Base-by-base conservation (phyloP, 176 grass and related monocot genomes). In the Zoysia pacifica region DNA sequence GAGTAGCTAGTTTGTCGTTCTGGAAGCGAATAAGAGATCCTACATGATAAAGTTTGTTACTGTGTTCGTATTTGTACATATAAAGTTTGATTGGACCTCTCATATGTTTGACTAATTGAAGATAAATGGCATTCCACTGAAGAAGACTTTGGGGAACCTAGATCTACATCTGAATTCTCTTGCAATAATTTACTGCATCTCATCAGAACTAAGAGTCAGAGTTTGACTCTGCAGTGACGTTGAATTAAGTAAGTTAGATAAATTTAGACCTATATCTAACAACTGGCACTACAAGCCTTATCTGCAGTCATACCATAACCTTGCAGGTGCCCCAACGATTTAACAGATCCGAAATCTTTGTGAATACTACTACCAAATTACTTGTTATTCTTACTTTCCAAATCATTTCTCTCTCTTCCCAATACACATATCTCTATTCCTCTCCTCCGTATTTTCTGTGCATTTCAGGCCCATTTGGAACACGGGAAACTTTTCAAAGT, bases 141-240 rank as follows among this genome's bases (percentile, higher is more conserved):
- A 20, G 9, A 48, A 67, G 59, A 72, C 59, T 63, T 38, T 39
- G 43, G 47, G 0, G 10, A 73, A 60, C 36, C 67, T 50, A 60
- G 15, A 68, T 64, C 51, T 62, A 83, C 14, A 83, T 79, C 37
- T 16, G 36, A 79, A 52, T 44, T 83, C 38, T 62, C 10, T n/a
- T 61, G 52, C 45, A 72, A 72, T 65, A 59, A 0, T 78, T 59
- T 44, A 76, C 4, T 37, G 41, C 64, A 75, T 75, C 70, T 40
- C 20, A 75, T 4, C 5, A 43, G 39, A 80, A 63, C 1, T 38
- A 40, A 36, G 11, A 69, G 38, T 15, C 60, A n/a, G 40, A 18
- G 11, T 65, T 64, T 80, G 70, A 75, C 18, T 73, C 6, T 2
- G 19, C 19, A 16, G 9, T 11, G 6, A 84, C 39, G 61, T 47